Conservation (phyloP, 2,329 filamentous ascomycete species). For the Epichloe hybrida region DNA sequence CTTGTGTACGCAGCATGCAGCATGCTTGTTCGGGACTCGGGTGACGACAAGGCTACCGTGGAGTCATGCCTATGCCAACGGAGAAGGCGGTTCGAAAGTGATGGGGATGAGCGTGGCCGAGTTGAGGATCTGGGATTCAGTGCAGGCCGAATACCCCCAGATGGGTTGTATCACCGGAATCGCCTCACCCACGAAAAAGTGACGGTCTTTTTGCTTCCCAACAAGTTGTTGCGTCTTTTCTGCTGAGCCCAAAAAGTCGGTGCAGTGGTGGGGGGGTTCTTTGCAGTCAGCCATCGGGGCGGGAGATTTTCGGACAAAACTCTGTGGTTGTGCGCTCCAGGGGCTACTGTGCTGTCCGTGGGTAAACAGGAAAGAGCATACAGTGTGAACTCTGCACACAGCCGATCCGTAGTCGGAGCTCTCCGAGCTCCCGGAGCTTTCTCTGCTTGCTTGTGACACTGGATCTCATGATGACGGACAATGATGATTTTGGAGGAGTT, state of each 20-base stretch:
- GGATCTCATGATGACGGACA: no score
- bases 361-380: not conserved
- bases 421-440: not conserved
- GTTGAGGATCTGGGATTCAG: slow-evolving; percentile 2
- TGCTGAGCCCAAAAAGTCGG: slow-evolving; percentile 26
- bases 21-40: slow-evolving; percentile 23
- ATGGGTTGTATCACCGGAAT: slow-evolving; percentile 1
- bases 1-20: slow-evolving; percentile 26
- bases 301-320: slow-evolving; percentile 17
- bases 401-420: not conserved
- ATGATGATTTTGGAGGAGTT: not conserved
- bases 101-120: not conserved
- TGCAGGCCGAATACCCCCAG: not conserved
- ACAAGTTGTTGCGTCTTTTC: slow-evolving; percentile 22
- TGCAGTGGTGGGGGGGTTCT: slow-evolving; percentile 18
- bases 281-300: slow-evolving; percentile 9
- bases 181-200: not conserved
- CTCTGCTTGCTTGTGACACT: no score
- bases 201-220: slow-evolving; percentile 1
- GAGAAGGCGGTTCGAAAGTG: not conserved
- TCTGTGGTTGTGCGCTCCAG: not conserved
- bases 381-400: not conserved
- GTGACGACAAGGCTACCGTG: slow-evolving; percentile 25
- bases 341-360: not conserved
- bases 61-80: slow-evolving; percentile 24